A percentile compares a stretch with the other conserved stretches of the same genome.
Evolutionary conservation across 331 rosid genomes (phyloP).

Genomic region (Rhamnella rubrinervis): DNA sequence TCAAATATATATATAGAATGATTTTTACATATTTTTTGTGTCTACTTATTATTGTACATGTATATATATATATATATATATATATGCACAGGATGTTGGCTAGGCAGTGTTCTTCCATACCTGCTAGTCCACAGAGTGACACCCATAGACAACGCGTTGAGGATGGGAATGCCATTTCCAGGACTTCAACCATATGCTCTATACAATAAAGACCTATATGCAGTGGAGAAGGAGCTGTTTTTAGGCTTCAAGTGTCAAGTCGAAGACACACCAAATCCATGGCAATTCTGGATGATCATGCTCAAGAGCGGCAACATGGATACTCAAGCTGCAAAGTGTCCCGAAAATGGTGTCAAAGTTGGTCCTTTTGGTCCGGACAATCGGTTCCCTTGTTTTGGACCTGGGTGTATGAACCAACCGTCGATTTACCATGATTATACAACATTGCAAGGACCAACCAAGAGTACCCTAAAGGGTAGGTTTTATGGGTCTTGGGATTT

Average conservation of each 20-base stretch:
- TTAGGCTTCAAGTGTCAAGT: constrained; percentile 43
- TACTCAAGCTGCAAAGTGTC: constrained; percentile 45
- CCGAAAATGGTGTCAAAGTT: constrained; percentile 37
- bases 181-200: constrained; percentile 22
- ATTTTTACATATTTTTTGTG: too few species aligned
- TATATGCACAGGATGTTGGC: too few species aligned
- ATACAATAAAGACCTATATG: constrained; percentile 40
- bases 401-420: constrained; percentile 61
- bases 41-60: too few species aligned
- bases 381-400: constrained; percentile 44
- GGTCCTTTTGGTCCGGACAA: constrained; percentile 21
- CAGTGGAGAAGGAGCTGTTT: constrained; percentile 42
- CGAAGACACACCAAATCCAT: constrained; percentile 30
- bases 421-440: constrained; percentile 45
- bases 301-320: constrained; percentile 60
- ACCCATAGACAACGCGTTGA: constrained; percentile 37
- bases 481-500: constrained; percentile 53
- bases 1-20: neutral
- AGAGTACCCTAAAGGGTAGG: constrained; percentile 32
- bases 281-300: constrained; percentile 67
- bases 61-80: too few species aligned
- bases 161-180: constrained; percentile 25
- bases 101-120: constrained; percentile 14
- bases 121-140: constrained; percentile 43
- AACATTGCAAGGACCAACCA: constrained; percentile 14